Percentiles rank a stretch among this genome's conserved stretches.
phyloP scores from a whole-genome alignment of 2,329 filamentous ascomycete genomes.

The Colletotrichum viniferum region DNA sequence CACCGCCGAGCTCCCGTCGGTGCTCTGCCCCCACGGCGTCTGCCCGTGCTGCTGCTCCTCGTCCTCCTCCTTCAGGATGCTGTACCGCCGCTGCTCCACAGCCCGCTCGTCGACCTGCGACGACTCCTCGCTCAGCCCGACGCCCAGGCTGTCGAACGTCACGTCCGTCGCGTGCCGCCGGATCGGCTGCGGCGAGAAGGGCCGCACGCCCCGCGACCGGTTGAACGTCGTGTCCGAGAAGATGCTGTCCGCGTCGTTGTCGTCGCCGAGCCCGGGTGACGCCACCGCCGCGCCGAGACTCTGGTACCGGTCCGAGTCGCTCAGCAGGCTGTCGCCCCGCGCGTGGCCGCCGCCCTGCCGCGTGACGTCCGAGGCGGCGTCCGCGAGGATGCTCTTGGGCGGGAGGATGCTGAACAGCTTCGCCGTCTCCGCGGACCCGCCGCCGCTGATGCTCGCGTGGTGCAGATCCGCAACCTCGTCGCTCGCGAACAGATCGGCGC shows the following conservation, averaged over 20 bases:
- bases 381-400: conserved; percentile 66
- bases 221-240: conserved; percentile 57
- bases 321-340: conserved; percentile 60
- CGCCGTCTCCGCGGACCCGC: conserved; percentile 34
- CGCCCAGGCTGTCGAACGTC: conserved; percentile 41
- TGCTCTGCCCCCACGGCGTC: background rate
- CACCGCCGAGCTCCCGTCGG: background rate
- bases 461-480: conserved; percentile 35
- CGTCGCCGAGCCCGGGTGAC: conserved; percentile 25
- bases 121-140: conserved; percentile 11
- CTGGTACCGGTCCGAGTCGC: conserved; percentile 60
- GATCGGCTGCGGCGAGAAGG: conserved; percentile 64
- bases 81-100: conserved; percentile 2
- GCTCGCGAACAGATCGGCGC: conserved; percentile 63
- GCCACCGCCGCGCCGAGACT: conserved; percentile 54
- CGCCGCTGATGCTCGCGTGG: conserved; percentile 27
- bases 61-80: conserved; percentile 7
- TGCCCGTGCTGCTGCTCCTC: background rate
- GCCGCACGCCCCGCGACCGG: conserved; percentile 56
- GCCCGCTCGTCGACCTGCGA: conserved; percentile 23
- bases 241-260: conserved; percentile 46
- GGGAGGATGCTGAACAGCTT: conserved; percentile 70
- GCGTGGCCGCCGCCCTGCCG: conserved; percentile 36
- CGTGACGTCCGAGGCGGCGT: conserved; percentile 45
- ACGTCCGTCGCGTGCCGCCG: conserved; percentile 44